phyloP scores from a whole-genome alignment of 176 grass and related monocot species.

The Otatea glauca region DNA sequence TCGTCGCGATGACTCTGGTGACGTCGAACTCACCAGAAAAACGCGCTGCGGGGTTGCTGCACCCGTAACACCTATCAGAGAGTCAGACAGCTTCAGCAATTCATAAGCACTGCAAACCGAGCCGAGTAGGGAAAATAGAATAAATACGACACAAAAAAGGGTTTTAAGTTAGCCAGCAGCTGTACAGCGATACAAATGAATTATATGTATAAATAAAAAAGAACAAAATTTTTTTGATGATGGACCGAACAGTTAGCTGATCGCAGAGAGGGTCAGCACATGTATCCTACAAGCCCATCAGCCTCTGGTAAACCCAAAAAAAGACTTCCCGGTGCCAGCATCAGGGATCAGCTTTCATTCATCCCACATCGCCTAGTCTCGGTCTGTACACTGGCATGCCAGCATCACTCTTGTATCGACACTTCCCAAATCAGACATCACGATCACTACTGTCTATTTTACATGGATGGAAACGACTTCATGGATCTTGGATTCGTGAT shows the following conservation, averaged over 20 bases:
- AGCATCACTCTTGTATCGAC: background rate
- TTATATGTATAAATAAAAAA: slow-evolving; percentile 50
- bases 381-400: slow-evolving; percentile 30
- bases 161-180: slow-evolving; percentile 33
- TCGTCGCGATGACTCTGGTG: background rate
- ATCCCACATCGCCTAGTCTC: background rate
- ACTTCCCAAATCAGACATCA: background rate
- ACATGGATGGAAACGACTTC: background rate
- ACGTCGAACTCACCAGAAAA: background rate
- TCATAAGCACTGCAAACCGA: background rate
- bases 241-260: slow-evolving; percentile 6
- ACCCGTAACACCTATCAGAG: background rate
- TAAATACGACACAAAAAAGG: slow-evolving; percentile 24
- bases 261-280: slow-evolving; percentile 39
- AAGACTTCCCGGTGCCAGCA: background rate
- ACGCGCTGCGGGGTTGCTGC: background rate
- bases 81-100: background rate
- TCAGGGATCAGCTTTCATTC: background rate
- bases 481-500: slow-evolving; percentile 21
- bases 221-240: background rate
- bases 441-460: background rate
- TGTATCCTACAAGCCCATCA: slow-evolving; percentile 37
- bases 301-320: slow-evolving; percentile 28
- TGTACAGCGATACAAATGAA: slow-evolving; percentile 59
- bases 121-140: background rate